These are phyloP conservation scores for Margaritispora aquatica DNA, from an alignment of 495 filamentous ascomycete species.

Conservation along the genomic window DNA sequence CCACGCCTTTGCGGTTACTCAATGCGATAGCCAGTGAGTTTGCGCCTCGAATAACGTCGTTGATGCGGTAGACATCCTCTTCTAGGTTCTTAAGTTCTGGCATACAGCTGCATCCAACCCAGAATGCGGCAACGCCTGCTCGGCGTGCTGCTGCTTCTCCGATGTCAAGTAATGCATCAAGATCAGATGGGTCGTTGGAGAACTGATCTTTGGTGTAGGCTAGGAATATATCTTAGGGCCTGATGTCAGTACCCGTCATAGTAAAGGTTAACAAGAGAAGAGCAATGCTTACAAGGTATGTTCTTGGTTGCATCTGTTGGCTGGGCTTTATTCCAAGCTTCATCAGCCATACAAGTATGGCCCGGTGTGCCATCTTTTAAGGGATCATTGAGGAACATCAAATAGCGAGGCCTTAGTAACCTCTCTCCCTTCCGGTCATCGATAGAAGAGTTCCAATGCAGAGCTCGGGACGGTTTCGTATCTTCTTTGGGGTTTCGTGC, in stretches of 20 bases:
- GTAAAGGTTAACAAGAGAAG: background rate
- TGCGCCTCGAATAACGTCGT: constrained; percentile 35
- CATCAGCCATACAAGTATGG: background rate
- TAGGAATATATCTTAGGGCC: background rate
- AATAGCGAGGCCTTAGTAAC: background rate
- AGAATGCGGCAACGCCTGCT: constrained; percentile 26
- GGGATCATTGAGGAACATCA: background rate
- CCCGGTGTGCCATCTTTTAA: background rate
- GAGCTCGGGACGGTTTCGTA: background rate
- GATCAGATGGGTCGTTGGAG: constrained; percentile 6
- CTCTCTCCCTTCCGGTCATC: background rate
- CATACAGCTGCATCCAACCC: constrained; percentile 27
- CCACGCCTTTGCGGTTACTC: constrained; percentile 4
- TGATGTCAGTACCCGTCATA: background rate
- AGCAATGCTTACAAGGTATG: background rate
- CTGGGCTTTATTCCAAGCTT: background rate
- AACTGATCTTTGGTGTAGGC: constrained; percentile 1
- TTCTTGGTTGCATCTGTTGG: background rate
- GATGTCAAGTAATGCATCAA: constrained; percentile 15
- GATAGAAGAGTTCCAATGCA: background rate
- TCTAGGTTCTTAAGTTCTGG: constrained; percentile 1
- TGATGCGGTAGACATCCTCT: constrained; percentile 32
- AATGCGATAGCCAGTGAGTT: constrained; percentile 28
- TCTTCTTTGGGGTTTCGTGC: background rate
- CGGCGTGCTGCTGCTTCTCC: constrained; percentile 23